Base-by-base conservation (phyloP, 768 basidiomycete genomes). In the Tremella mesenterica region DNA sequence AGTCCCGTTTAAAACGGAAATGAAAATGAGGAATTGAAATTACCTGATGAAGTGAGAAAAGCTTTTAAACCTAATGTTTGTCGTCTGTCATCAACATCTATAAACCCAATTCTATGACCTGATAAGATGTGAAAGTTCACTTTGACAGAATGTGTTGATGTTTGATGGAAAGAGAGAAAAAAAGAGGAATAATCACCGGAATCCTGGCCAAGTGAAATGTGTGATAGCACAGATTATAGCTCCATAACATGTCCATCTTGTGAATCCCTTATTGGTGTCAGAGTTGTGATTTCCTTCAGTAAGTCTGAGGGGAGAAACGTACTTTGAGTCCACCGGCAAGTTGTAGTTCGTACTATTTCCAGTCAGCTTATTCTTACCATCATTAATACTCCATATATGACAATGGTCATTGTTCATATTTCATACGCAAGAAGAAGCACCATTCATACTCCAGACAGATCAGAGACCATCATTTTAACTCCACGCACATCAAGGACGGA, bases 41-140 rank as follows among this genome's bases (percentile, higher is more conserved):
- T n/a, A 88, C 87, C 82, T 52, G 81, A 79, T 27, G 82, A 81
- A 6, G 88, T 79, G 4, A 90, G 73, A 69, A 87, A 90, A 1
- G 79, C 81, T 71, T 91, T 91, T 77, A 88, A 81, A 2, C 85
- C 80, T 18, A 87, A 77, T 0, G 86, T 85, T 71, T 88, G 88
- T 20, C 84, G 81, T 58, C 88, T 88, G 57, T 48, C 9, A 5
- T 31, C 23, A 29, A 16, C 47, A 16, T 4, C 7, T 27, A 10
- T 16, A 8, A 5, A 5, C 38, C 38, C 38, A 5, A n/a, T 41
- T 8, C 38, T 41, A 5, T n/a, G 6, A 23, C 38, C n/a, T n/a
- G n/a, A 43, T 43, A n/a, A 44, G 29, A 26, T 38, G 12, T 23
- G 54, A 23, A 28, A 21, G 48, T 36, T 21, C 26, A 13, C 43